Evolutionary conservation across 306 rosid genomes (phyloP), one percentile per base, ranked within the genome.

Genomic region (Prinsepia uniflora): DNA sequence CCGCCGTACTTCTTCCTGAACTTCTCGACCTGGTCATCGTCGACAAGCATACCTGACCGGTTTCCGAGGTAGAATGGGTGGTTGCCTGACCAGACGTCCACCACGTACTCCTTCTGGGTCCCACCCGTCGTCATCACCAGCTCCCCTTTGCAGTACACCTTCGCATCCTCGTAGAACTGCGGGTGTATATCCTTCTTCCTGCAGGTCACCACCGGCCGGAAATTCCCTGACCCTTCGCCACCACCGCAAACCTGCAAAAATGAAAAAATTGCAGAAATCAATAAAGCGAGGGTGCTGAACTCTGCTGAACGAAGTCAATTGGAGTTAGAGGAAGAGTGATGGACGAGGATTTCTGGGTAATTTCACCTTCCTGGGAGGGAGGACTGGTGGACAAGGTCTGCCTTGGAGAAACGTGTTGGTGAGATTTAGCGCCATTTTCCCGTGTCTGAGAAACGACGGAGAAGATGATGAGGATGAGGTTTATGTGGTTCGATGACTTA

Each of bases 61-160:
- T 77, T 86, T 0, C 98, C 98, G 40, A 85, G 91, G 82, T 90
- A 93, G 82, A 93, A 93, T 0, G 92, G 98, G 76, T 93, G 98
- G 86, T 93, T 93, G 1, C 98, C 98, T 0, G 98, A 90, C 98
- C 98, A 93, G 46, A 93, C 97, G 24, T 93, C 97, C 41, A 93
- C 97, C 7, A 82, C 80, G 63, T 93, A 93, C 83, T 93, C 98
- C 88, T 90, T 81, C 90, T 77, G 86, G 64, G 98, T 90, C 68
- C 97, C 98, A 58, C 98, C 97, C 0, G 98, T 90, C 4, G 96
- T 88, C 98, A 93, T 80, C 63, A 90, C 96, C 64, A 86, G 85
- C 58, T 90, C 96, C 0, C 88, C 89, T 41, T 88, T 93, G 73
- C 98, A 88, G 76, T 88, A 87, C 62, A 93, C 97, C 82, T 93